phyloP scores from a whole-genome alignment of 2,329 filamentous ascomycete species.

The Mycosphaerella sp. region DNA sequence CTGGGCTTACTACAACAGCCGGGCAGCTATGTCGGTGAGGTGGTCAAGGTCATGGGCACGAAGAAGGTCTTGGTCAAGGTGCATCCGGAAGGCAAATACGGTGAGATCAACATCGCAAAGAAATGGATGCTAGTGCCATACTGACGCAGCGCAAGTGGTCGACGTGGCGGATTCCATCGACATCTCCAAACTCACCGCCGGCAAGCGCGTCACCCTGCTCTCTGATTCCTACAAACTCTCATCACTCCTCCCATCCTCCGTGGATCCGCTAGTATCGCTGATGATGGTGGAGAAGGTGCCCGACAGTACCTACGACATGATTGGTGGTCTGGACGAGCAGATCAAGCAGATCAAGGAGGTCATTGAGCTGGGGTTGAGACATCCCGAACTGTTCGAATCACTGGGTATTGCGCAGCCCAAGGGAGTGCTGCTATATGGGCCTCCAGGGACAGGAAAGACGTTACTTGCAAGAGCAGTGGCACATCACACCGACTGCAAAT shows the following conservation, averaged over 20 bases:
- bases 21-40: conserved; percentile 95
- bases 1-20: conserved; percentile 93
- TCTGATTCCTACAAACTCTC: conserved; percentile 98
- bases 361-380: conserved; percentile 96
- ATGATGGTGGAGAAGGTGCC: conserved; percentile 99
- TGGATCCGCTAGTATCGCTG: conserved; percentile 95
- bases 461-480: conserved; percentile 90
- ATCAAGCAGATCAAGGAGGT: conserved; percentile 99
- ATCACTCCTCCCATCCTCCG: conserved; percentile 95
- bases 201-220: conserved; percentile 93
- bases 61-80: conserved; percentile 99
- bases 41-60: conserved; percentile 99
- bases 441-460: conserved; percentile 95
- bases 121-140: not conserved
- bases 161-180: conserved; percentile 93
- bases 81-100: conserved; percentile 99
- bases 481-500: conserved; percentile 98
- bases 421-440: conserved; percentile 92
- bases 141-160: conserved; percentile 58
- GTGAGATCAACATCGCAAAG: conserved; percentile 47
- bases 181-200: conserved; percentile 88
- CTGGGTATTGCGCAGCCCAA: conserved; percentile 97
- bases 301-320: conserved; percentile 99
- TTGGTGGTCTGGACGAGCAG: conserved; percentile 95
- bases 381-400: conserved; percentile 98